These are phyloP conservation scores for Phaffomyces antillensis DNA, from an alignment of 805 yeast genomes.

Conservation along the genomic window DNA sequence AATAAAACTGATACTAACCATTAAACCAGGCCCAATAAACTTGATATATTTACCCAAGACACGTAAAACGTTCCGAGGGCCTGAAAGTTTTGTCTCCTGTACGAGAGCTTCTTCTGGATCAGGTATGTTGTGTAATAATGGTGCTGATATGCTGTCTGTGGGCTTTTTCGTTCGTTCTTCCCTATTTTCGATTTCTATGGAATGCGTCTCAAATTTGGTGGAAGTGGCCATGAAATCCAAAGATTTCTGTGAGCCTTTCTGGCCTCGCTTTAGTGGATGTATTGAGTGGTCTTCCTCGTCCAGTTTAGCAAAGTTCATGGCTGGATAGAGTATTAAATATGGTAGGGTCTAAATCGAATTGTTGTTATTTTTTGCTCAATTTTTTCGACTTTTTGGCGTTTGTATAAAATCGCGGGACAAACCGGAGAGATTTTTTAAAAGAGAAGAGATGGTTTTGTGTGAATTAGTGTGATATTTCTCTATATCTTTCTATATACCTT, in stretches of 20 bases:
- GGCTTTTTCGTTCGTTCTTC: not conserved
- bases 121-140: not conserved
- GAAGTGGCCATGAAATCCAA: not conserved
- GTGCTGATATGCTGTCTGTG: not conserved
- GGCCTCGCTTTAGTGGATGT: not conserved
- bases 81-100: not conserved
- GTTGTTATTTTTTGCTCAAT: not conserved
- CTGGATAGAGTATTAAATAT: not conserved
- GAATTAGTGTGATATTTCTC: not conserved
- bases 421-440: not conserved
- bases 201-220: not conserved
- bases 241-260: not conserved
- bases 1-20: conserved; percentile 94
- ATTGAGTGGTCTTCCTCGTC: conserved; percentile 8
- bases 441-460: too few relatives aligned
- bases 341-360: not conserved
- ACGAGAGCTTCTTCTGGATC: not conserved
- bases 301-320: conserved; percentile 18
- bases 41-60: conserved; percentile 31
- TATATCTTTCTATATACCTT: not conserved
- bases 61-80: conserved; percentile 6
- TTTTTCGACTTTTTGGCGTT: not conserved
- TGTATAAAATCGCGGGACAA: not conserved
- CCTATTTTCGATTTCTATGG: not conserved
- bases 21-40: conserved; percentile 90